A percentile compares a stretch with the other conserved stretches of the same genome.
Conservation (phyloP, 345 rosid genomes). For the Hypericum androsaemum region DNA sequence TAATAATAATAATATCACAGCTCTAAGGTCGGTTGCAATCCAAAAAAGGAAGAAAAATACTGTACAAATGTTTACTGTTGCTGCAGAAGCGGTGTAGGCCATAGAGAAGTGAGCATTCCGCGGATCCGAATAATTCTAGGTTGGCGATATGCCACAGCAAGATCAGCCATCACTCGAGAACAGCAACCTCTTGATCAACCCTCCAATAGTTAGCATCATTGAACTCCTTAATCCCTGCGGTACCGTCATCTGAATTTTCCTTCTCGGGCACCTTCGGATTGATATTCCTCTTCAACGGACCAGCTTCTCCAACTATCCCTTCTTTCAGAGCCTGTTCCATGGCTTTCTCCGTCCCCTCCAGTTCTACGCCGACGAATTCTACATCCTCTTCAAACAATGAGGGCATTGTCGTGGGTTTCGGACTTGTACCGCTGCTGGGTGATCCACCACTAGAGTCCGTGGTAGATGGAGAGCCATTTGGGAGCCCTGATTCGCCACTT, state of each 20-base stretch:
- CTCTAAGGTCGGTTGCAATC: too few relatives aligned
- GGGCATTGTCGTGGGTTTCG: conserved; percentile 34
- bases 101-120: conserved; percentile 14
- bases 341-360: conserved; percentile 86
- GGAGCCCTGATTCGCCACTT: conserved; percentile 8
- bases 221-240: conserved; percentile 64
- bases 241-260: conserved; percentile 42
- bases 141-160: conserved; percentile 4
- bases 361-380: conserved; percentile 86
- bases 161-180: conserved; percentile 45
- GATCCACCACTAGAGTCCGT: conserved; percentile 33
- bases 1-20: too few relatives aligned
- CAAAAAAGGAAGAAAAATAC: conserved; percentile 25
- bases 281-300: too few relatives aligned
- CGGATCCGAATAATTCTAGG: conserved; percentile 16
- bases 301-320: conserved; percentile 94
- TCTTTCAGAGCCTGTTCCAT: conserved; percentile 91
- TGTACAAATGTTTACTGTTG: conserved; percentile 32
- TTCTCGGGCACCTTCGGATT: conserved; percentile 42
- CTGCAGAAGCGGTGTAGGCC: conserved; percentile 13
- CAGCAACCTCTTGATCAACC: conserved; percentile 81
- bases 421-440: conserved; percentile 24
- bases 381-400: conserved; percentile 94
- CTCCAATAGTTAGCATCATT: conserved; percentile 92
- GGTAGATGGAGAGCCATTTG: conserved; percentile 32